Evolutionary conservation across 2,329 filamentous ascomycete genomes (phyloP).

Genomic region (Pestalotiopsis sp.): DNA sequence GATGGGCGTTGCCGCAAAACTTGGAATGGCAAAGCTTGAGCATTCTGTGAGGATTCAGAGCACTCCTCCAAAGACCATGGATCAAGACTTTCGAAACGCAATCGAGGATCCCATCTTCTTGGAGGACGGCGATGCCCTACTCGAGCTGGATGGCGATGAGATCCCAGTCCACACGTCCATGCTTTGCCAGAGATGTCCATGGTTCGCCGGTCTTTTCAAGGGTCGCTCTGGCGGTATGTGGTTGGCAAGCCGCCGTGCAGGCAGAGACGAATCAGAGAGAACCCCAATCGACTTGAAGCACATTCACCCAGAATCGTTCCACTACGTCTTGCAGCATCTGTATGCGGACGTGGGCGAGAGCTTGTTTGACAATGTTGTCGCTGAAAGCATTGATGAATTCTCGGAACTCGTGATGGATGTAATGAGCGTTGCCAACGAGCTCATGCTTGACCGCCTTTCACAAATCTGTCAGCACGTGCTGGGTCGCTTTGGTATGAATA

Average conservation of each 20-base stretch:
- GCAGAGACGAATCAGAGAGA: conserved; percentile 33
- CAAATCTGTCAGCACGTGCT: conserved; percentile 87
- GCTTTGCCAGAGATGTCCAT: conserved; percentile 82
- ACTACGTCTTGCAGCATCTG: conserved; percentile 76
- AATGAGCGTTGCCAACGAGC: conserved; percentile 85
- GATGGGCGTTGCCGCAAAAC: conserved; percentile 77
- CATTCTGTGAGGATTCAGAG: conserved; percentile 76
- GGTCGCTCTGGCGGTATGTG: conserved; percentile 86
- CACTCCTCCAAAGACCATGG: conserved; percentile 62
- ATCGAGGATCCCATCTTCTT: conserved; percentile 72
- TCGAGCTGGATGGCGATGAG: conserved; percentile 77
- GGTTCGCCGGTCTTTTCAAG: conserved; percentile 87
- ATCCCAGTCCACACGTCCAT: conserved; percentile 76
- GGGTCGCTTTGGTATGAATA: conserved; percentile 63
- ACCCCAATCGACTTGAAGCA: conserved; percentile 77
- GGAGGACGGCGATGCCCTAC: conserved; percentile 74
- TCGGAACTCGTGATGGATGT: conserved; percentile 90
- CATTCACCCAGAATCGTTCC: conserved; percentile 71
- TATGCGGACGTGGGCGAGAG: conserved; percentile 83
- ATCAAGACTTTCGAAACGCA: conserved; percentile 71
- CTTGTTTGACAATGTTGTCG: conserved; percentile 77
- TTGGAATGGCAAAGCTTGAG: conserved; percentile 75
- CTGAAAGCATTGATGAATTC: conserved; percentile 76
- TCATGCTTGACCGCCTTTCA: conserved; percentile 91
- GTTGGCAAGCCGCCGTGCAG: conserved; percentile 70